Evolutionary conservation across 2,329 filamentous ascomycete species (phyloP).

Genomic region (Keithomyces neogunnii): DNA sequence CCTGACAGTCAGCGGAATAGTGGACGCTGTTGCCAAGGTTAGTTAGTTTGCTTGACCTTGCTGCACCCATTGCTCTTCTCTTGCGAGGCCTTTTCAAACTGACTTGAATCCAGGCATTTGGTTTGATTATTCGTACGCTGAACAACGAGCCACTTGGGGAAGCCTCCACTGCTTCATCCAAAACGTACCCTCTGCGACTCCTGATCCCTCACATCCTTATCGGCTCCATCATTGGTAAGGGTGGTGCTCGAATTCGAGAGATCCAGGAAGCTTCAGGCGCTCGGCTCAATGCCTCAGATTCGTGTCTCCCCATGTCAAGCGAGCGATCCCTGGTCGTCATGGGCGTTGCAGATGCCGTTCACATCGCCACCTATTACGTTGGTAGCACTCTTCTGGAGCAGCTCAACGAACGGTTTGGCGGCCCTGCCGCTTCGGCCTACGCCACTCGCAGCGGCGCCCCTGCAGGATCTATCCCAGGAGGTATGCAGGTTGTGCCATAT

Average conservation of each 20-base stretch:
- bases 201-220: constrained; percentile 96
- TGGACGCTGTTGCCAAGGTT: constrained; percentile 95
- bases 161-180: constrained; percentile 85
- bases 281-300: constrained; percentile 91
- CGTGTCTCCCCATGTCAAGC: constrained; percentile 86
- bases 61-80: background rate
- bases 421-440: constrained; percentile 94
- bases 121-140: constrained; percentile 92
- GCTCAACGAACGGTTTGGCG: constrained; percentile 91
- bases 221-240: constrained; percentile 97
- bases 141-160: constrained; percentile 92
- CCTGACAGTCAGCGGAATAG: constrained; percentile 89
- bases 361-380: constrained; percentile 98
- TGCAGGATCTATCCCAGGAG: constrained; percentile 86
- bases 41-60: constrained; percentile 13
- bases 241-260: constrained; percentile 89
- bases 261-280: constrained; percentile 97
- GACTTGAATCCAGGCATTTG: constrained; percentile 62
- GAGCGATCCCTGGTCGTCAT: constrained; percentile 97
- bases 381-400: constrained; percentile 97
- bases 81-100: constrained; percentile 17
- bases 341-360: constrained; percentile 94
- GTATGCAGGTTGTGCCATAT: constrained; percentile 99
- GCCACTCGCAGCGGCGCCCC: constrained; percentile 90
- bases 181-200: constrained; percentile 92